Conservation (phyloP, 352 stramenopile genomes). For the Globisporangium echinulatum region DNA sequence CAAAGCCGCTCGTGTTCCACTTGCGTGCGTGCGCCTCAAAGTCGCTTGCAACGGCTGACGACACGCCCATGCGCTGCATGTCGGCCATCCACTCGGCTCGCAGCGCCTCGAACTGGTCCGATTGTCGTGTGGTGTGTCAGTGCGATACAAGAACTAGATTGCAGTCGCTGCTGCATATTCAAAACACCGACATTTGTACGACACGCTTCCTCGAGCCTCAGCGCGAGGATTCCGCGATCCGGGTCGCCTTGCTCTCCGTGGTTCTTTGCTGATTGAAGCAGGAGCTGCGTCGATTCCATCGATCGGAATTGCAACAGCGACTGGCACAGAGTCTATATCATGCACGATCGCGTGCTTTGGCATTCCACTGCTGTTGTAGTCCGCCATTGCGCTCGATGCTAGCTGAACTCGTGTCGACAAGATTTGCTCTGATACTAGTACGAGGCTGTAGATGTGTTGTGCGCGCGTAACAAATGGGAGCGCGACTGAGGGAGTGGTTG, state of each 20-base stretch:
- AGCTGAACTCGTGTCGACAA: neutral
- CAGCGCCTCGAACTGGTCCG: too few relatives aligned
- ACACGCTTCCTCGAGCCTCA: too few relatives aligned
- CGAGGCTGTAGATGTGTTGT: neutral
- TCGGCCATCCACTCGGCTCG: too few relatives aligned
- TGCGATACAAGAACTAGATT: too few relatives aligned
- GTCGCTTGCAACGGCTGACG: too few relatives aligned
- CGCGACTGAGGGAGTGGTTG: neutral
- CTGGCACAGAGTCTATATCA: slow-evolving; percentile 2
- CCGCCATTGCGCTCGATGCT: neutral
- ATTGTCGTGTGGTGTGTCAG: too few relatives aligned
- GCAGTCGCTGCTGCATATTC: too few relatives aligned
- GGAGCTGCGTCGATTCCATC: neutral
- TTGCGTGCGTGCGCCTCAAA: too few relatives aligned
- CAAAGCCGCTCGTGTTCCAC: too few relatives aligned
- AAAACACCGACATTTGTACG: too few relatives aligned
- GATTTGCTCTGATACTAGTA: neutral
- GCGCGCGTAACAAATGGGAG: neutral
- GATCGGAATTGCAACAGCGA: slow-evolving; percentile 5
- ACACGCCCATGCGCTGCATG: too few relatives aligned
- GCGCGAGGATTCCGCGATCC: neutral
- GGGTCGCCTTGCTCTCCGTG: neutral
- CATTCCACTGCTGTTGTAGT: neutral
- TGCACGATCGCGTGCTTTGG: neutral
- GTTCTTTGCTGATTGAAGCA: neutral